A percentile compares a stretch with the other conserved stretches of the same genome.
Conservation (phyloP, 495 filamentous ascomycete species). For the Xylaria nigripes region DNA sequence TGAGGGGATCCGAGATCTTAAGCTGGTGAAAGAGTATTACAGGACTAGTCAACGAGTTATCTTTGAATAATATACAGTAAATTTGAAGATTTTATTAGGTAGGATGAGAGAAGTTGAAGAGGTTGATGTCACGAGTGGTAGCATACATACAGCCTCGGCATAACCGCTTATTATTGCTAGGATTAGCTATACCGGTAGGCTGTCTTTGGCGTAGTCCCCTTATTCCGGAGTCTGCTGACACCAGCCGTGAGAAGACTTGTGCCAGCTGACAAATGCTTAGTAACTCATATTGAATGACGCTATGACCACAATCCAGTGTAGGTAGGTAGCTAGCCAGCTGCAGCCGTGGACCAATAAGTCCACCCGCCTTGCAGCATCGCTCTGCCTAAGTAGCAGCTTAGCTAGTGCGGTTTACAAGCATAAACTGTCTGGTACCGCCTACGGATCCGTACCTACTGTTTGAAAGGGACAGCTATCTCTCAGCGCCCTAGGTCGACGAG, state of each 20-base stretch:
- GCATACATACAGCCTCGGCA: slow-evolving; percentile 8
- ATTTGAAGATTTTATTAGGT: neutral
- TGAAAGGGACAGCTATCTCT: slow-evolving; percentile 13
- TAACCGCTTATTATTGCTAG: no score
- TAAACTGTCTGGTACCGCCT: no score
- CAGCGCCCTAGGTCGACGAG: neutral
- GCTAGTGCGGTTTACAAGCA: no score
- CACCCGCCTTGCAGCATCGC: neutral
- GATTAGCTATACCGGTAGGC: no score
- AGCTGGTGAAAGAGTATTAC: neutral
- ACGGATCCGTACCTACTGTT: slow-evolving; percentile 1
- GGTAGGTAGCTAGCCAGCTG: neutral
- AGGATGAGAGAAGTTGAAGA: slow-evolving; percentile 6
- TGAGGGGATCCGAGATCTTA: neutral
- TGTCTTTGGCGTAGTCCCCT: no score
- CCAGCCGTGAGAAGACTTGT: neutral
- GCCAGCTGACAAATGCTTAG: neutral
- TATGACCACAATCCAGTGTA: no score
- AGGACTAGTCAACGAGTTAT: neutral
- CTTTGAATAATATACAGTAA: neutral
- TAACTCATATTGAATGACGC: neutral
- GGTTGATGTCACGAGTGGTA: slow-evolving; percentile 13
- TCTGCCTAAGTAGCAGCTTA: neutral
- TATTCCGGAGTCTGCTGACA: neutral
- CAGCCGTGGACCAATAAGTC: neutral